Conservation (phyloP, 139 green algal genomes). For the Picochlorum costavermella region DNA sequence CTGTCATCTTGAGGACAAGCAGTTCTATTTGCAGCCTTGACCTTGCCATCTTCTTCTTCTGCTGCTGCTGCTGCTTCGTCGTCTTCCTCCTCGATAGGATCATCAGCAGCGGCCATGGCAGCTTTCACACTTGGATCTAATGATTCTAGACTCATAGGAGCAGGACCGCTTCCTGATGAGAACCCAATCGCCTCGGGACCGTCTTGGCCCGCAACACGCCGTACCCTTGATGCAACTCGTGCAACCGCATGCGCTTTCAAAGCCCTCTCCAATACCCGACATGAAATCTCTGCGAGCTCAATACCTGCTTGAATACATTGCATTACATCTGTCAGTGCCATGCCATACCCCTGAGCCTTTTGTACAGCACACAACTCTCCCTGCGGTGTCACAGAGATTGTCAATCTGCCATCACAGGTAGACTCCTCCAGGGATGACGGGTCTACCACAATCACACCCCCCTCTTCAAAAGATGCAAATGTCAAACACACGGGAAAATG, state of each 20-base stretch:
- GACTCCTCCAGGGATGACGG: constrained; percentile 67
- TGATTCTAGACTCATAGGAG: too few species aligned
- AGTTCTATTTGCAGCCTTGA: too few species aligned
- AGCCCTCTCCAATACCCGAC: constrained; percentile 34
- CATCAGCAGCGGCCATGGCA: not conserved
- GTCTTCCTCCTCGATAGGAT: not conserved
- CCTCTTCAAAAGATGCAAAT: constrained; percentile 70
- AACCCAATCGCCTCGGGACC: not conserved
- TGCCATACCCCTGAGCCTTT: constrained; percentile 55
- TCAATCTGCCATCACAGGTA: constrained; percentile 28
- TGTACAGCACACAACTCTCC: constrained; percentile 70
- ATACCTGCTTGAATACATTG: constrained; percentile 28
- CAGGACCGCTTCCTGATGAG: too few species aligned
- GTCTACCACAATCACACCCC: constrained; percentile 56
- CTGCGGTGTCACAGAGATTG: constrained; percentile 45
- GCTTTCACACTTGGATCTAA: not conserved
- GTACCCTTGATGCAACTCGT: constrained; percentile 33
- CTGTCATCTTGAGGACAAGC: too few species aligned
- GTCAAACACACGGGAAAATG: constrained; percentile 73
- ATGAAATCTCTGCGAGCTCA: constrained; percentile 29
- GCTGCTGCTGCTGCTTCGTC: not conserved
- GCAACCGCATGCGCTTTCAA: constrained; percentile 49
- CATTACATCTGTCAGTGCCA: constrained; percentile 40
- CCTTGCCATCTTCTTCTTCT: not conserved
- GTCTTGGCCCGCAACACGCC: constrained; percentile 10